Conservation (phyloP, 208 protist species). For the Jaenimonas drosophilae region DNA sequence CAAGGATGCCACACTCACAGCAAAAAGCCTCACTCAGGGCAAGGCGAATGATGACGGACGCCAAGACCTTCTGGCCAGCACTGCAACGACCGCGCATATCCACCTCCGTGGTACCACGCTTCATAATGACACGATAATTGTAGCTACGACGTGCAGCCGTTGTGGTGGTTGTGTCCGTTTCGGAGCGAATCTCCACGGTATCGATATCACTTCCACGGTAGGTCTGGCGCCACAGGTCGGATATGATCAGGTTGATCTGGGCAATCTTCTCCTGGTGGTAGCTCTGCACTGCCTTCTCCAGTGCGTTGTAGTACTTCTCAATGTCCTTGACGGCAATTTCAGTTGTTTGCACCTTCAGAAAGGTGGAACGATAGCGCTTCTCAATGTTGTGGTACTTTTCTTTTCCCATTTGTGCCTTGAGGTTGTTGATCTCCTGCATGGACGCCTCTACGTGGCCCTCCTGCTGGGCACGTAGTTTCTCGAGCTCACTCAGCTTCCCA, state of each 20-base stretch:
- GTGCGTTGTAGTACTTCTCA: slow-evolving; percentile 84
- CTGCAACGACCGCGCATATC: slow-evolving; percentile 99
- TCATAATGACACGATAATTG: slow-evolving; percentile 95
- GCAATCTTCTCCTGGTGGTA: slow-evolving; percentile 98
- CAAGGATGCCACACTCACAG: slow-evolving; percentile 98
- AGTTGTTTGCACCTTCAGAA: slow-evolving; percentile 82
- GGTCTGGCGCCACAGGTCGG: slow-evolving; percentile 96
- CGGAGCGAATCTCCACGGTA: slow-evolving; percentile 94
- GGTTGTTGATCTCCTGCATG: slow-evolving; percentile 39
- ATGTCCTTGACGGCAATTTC: slow-evolving; percentile 85
- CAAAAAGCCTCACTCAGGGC: slow-evolving; percentile 99
- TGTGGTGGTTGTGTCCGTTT: slow-evolving; percentile 71
- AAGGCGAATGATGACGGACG: slow-evolving; percentile 98
- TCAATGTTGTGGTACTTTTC: slow-evolving; percentile 83
- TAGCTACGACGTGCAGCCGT: slow-evolving; percentile 63
- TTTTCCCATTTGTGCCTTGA: slow-evolving; percentile 40
- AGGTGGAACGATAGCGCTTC: slow-evolving; percentile 80
- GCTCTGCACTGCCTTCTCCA: slow-evolving; percentile 94
- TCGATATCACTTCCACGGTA: slow-evolving; percentile 98
- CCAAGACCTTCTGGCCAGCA: slow-evolving; percentile 97
- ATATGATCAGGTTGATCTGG: slow-evolving; percentile 98
- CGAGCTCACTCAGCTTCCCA: slow-evolving; percentile 47
- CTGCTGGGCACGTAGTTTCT: slow-evolving; percentile 50
- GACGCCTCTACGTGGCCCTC: slow-evolving; percentile 79
- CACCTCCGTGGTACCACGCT: slow-evolving; percentile 90